Conservation (phyloP, 495 filamentous ascomycete species). For the Penicillium waksmanii region DNA sequence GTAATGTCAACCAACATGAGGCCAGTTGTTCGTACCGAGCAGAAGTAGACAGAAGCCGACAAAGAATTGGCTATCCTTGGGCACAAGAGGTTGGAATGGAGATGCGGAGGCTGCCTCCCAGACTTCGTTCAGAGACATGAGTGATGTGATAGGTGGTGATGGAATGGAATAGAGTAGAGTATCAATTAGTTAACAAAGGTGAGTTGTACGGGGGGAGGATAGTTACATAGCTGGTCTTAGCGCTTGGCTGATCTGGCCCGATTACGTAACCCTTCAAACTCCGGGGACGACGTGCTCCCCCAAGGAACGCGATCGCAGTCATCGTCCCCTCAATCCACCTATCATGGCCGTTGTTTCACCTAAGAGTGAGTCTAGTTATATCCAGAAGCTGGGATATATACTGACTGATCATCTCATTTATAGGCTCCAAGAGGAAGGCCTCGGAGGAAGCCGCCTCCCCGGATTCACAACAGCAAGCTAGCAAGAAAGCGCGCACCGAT, state of each 20-base stretch:
- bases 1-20: neutral
- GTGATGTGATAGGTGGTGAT: constrained; percentile 7
- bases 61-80: constrained; percentile 82
- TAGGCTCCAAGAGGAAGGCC: constrained; percentile 79
- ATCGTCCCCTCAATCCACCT: constrained; percentile 3
- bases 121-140: constrained; percentile 77
- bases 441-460: constrained; percentile 68
- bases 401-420: constrained; percentile 11
- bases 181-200: neutral
- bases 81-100: constrained; percentile 79
- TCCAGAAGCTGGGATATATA: neutral
- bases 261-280: constrained; percentile 1
- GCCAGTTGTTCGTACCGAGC: constrained; percentile 51
- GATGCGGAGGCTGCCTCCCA: constrained; percentile 86
- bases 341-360: constrained; percentile 30
- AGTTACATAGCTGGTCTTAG: constrained; percentile 2
- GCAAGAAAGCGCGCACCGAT: constrained; percentile 66
- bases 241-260: constrained; percentile 20
- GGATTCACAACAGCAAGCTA: constrained; percentile 45
- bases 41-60: constrained; percentile 80
- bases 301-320: constrained; percentile 9
- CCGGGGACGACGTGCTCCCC: constrained; percentile 6
- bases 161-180: neutral
- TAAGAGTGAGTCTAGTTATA: constrained; percentile 22
- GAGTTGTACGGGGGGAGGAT: neutral